Evolutionary conservation across 257 asterid species (phyloP), one percentile per base, ranked within the genome.

Genomic region (Haberlea rhodopensis): DNA sequence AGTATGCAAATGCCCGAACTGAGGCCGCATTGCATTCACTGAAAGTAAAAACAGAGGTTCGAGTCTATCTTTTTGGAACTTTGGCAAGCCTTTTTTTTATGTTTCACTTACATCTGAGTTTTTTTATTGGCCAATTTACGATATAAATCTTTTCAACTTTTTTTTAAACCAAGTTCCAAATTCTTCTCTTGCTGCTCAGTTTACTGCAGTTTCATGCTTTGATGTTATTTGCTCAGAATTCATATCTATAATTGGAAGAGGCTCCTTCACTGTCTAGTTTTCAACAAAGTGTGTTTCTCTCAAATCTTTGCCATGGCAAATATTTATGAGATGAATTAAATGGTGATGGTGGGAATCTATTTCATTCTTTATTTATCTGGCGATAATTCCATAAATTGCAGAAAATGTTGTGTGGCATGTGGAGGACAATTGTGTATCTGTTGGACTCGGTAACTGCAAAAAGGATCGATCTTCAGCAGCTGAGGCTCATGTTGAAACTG

Each of bases 11-110:
- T 87, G 97, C 95, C 28, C 79, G 60, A 66, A 72, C 79, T 37
- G 76, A 73, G 70, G 80, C 83, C 71, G 79, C 81, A 20, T 63
- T 80, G 80, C 74, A 48, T 58, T 66, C 71, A 32, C 95, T 84
- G 73, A 81, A 76, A 73, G 82, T 63, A 66, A 84, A 82, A 66
- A 75, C 98, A 37, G 94, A 89, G 97, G 98, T 92, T 71, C 55
- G 80, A 22, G 25, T 62, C 53, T 27, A 51, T 71, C 31, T 57
- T 23, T 53, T 26, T 70, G 48, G 32, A 31, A 37, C 63, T 68
- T 53, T 25, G 11, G 49, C 29, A 26, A 56, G 34, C 53, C 54
- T 25, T 48, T 63, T 37, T n/a, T 24, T 34, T 57, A 67, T 60
- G 11, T 51, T 65, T 60, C 60, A 7, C 53, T 22, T 9, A 24